Conservation (phyloP, 257 asterid genomes). For the Nicotiana undulata region DNA sequence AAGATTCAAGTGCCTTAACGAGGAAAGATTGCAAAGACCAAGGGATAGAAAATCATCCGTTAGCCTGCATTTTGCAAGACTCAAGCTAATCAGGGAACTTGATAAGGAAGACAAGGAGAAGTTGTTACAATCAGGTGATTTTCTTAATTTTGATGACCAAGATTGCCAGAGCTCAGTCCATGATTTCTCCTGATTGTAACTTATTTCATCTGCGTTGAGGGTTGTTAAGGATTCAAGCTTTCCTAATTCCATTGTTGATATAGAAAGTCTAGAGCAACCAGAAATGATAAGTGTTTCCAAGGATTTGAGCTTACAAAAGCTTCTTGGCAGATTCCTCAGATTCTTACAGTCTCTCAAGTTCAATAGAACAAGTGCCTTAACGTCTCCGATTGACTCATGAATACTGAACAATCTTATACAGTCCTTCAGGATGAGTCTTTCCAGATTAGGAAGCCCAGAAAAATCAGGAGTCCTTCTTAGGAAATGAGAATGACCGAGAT, state of each 20-base stretch:
- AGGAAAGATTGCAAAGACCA: constrained; percentile 4
- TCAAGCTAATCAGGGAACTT: constrained; percentile 10
- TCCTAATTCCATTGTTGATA: not conserved
- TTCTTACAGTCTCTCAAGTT: constrained; percentile 9
- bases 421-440: constrained; percentile 11
- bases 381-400: constrained; percentile 10
- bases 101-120: constrained; percentile 7
- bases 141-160: constrained; percentile 5
- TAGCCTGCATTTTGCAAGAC: constrained; percentile 13
- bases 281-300: constrained; percentile 9
- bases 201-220: constrained; percentile 7
- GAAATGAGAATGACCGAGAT: not conserved
- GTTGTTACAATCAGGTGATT: not conserved
- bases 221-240: constrained; percentile 9
- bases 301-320: constrained; percentile 9
- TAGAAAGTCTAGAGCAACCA: constrained; percentile 6
- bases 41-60: constrained; percentile 7
- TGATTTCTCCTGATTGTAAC: not conserved
- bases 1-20: constrained; percentile 1
- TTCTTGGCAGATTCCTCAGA: not conserved
- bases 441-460: constrained; percentile 12
- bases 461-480: not conserved
- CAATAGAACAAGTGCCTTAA: not conserved
- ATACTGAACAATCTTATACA: constrained; percentile 5
- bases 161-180: constrained; percentile 1